Evolutionary conservation across 768 basidiomycete species (phyloP).

Genomic region (Pisolithus albus): DNA sequence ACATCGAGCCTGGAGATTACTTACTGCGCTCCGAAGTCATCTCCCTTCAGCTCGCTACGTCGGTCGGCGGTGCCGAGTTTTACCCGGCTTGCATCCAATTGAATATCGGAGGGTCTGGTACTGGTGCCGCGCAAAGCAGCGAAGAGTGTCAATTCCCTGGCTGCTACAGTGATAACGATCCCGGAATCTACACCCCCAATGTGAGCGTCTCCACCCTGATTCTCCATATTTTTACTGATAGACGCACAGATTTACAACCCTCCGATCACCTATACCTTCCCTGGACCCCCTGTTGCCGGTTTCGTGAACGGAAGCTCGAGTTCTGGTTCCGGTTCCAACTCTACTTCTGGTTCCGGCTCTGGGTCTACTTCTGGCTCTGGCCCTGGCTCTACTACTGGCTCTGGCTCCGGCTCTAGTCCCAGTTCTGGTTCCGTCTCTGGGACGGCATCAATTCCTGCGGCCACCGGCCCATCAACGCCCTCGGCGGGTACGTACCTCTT

Average conservation of each 20-base stretch:
- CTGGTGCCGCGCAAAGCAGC: conserved; percentile 13
- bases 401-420: conserved; percentile 7
- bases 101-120: conserved; percentile 21
- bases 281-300: conserved; percentile 42
- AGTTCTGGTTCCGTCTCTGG: conserved; percentile 5
- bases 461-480: not conserved
- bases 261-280: conserved; percentile 37
- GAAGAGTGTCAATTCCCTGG: conserved; percentile 59
- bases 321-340: not conserved
- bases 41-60: conserved; percentile 56
- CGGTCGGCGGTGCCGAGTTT: conserved; percentile 45
- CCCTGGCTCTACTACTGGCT: not conserved
- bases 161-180: conserved; percentile 58
- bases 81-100: conserved; percentile 24
- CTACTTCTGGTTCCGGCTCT: conserved; percentile 4
- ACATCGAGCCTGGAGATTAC: conserved; percentile 61
- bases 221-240: not conserved
- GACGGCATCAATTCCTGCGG: not conserved
- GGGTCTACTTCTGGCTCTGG: not conserved
- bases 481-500: too few species aligned
- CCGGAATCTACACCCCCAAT: conserved; percentile 54
- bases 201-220: conserved; percentile 18
- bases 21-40: conserved; percentile 73
- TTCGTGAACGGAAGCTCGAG: conserved; percentile 26
- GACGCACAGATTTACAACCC: conserved; percentile 22